Evolutionary conservation across 1,284 basidiomycete genomes (phyloP), one percentile per base, ranked within the genome.

Genomic region (Pyrrhoderma noxium): DNA sequence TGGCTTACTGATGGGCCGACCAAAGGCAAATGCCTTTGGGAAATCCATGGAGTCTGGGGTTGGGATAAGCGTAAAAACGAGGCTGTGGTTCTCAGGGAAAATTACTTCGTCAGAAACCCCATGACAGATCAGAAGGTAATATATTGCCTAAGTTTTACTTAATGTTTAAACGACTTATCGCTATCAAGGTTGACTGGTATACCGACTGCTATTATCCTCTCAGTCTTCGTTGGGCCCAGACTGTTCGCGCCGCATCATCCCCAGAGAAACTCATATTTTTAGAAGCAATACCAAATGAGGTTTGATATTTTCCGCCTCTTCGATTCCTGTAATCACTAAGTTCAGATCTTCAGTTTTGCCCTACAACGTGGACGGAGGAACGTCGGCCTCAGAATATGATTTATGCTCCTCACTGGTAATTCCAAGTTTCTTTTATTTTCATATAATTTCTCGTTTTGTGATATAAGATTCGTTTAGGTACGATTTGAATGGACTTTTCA

Each of bases 21-120:
- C 0, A 58, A 67, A 40, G 87, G 84, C 13, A 64, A 73, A 54
- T 97, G 93, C 62, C 61, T 93, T 0, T 97, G 93, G 93, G 82
- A 89, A 60, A 77, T 85, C 69, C 93, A 97, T 59, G 92, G 89
- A 11, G 90, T 97, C 0, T 99, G 95, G 95, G 79, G 82, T 1
- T 98, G 89, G 87, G 85, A 93, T 61, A 71, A 69, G 8, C 70
- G 72, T 21, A 87, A 83, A 59, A 66, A 82, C 7, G 72, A 80
- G 52, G 82, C 85, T 0, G 81, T 95, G 1, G 82, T 89, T 0
- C 69, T 98, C 42, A 77, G 88, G 49, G 88, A 93, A 62, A 87
- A 79, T 60, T 98, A 97, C 66, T 99, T 99, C 61, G 68, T 73
- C 18, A 80, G 80, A 52, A 70, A 91, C 63, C 83, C 80, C 3